Percentiles rank a stretch among this genome's conserved stretches.
Conservation (phyloP, 1,284 basidiomycete species). For the Cryptococcus sp. region DNA sequence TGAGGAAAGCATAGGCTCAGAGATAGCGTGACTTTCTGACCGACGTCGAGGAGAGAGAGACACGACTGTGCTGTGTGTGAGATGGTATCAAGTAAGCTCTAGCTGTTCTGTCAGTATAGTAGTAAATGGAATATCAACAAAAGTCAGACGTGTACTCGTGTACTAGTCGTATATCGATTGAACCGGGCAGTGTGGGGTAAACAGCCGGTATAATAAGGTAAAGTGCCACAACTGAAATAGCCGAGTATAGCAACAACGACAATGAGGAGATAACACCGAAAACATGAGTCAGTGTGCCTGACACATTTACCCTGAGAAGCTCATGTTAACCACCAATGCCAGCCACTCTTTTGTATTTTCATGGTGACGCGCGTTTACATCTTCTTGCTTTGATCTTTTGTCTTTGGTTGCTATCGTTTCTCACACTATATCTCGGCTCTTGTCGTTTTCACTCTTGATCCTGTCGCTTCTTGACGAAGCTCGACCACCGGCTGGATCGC, state of each 20-base stretch:
- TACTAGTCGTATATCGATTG: too few relatives aligned
- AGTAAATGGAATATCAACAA: too few relatives aligned
- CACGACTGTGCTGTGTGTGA: neutral
- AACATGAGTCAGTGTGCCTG: neutral
- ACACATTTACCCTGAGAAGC: neutral
- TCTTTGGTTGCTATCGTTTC: neutral
- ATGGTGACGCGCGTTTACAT: neutral
- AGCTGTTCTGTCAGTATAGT: too few relatives aligned
- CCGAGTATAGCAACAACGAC: neutral
- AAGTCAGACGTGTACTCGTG: too few relatives aligned
- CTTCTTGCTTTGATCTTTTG: neutral
- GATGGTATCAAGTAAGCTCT: neutral
- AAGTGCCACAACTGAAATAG: neutral
- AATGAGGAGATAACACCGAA: neutral
- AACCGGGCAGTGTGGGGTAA: too few relatives aligned
- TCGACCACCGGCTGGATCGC: neutral
- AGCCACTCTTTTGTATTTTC: neutral
- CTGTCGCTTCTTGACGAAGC: slow-evolving; percentile 1
- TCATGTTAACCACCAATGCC: neutral
- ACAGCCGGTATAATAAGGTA: too few relatives aligned
- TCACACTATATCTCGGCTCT: neutral
- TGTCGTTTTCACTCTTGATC: neutral
- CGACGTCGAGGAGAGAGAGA: neutral
- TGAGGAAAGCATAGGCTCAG: neutral
- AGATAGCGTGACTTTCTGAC: neutral